Evolutionary conservation across 1,284 basidiomycete species (phyloP).

Genomic region (Megacollybia platyphylla): DNA sequence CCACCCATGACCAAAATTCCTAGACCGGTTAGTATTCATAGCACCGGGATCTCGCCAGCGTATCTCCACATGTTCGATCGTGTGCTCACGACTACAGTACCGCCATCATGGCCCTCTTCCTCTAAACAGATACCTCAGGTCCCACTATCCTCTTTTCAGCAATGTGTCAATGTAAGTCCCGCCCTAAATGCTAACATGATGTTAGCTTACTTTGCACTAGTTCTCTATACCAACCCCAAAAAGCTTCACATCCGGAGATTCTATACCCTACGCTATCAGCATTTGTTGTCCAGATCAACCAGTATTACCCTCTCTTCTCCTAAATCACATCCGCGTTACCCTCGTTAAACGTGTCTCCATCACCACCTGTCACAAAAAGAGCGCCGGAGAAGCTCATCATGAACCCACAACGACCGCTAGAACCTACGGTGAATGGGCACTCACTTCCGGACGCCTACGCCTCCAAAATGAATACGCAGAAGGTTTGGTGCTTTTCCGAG

Average conservation of each 20-base stretch:
- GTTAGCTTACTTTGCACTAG: conserved; percentile 12
- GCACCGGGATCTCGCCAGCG: conserved; percentile 4
- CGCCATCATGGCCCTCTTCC: conserved; percentile 13
- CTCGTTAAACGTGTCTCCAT: conserved; percentile 21
- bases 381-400: too few relatives aligned
- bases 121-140: conserved; percentile 4
- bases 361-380: conserved; percentile 6
- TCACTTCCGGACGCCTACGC: conserved; percentile 11
- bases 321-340: conserved; percentile 19
- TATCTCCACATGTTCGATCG: conserved; percentile 12
- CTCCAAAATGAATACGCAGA: conserved; percentile 14
- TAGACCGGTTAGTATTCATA: conserved; percentile 7
- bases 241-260: conserved; percentile 26
- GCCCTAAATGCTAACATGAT: neutral
- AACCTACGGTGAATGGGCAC: conserved; percentile 7
- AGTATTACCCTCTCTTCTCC: conserved; percentile 22
- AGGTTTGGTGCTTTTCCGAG: conserved; percentile 14
- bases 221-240: conserved; percentile 21
- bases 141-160: conserved; percentile 6
- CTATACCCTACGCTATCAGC: conserved; percentile 23
- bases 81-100: conserved; percentile 16
- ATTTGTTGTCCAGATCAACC: conserved; percentile 22
- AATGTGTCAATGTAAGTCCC: conserved; percentile 10
- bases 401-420: too few relatives aligned
- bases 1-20: conserved; percentile 17